Base-by-base conservation (phyloP, 2,329 filamentous ascomycete genomes). In the Fusarium citri region DNA sequence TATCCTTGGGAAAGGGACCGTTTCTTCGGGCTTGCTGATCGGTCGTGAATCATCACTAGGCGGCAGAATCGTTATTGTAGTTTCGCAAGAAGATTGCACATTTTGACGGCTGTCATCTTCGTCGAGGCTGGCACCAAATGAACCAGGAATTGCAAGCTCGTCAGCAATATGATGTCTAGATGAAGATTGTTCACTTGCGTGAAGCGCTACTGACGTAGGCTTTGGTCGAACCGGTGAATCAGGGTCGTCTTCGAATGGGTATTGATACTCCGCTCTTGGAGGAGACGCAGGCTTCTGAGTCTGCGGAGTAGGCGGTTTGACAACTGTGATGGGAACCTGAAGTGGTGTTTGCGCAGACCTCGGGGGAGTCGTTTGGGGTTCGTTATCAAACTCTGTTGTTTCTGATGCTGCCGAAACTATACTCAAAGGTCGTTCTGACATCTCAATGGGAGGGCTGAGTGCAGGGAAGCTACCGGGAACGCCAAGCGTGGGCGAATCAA, bases 311-410 rank as follows among this genome's bases (percentile, higher is more conserved):
- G 76, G 73, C 25, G 77, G 73, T 51, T 77, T 76, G 26, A 76
- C 62, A 48, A 75, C 68, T 22, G 72, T 73, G 48, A 73, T 72
- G 48, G 74, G 72, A 16, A 74, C 69, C 40, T 75, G 71, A 16
- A 69, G 50, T 14, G 72, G 72, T 25, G 74, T 54, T 14, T 76
- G 68, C 25, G 80, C 76, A 45, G 79, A 81, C 18, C 81, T 72
- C 1, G 84, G 80, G 2, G 85, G 80, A 47, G 89, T 87, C 3
- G 85, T 87, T 76, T 94, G 91, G 23, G 89, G 85, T 71, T 94
- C 91, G n/a, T 84, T 85, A 70, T 94, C 92, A 71, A 94, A 92
- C 72, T 92, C 89, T 0, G 91, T 93, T 10, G 85, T 85, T 43
- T 85, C 85, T n/a, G 89, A 90, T 8, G 80, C 81, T 48, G 80